Evolutionary conservation across 2,329 filamentous ascomycete genomes (phyloP).

Genomic region (Emericellopsis atlantica): DNA sequence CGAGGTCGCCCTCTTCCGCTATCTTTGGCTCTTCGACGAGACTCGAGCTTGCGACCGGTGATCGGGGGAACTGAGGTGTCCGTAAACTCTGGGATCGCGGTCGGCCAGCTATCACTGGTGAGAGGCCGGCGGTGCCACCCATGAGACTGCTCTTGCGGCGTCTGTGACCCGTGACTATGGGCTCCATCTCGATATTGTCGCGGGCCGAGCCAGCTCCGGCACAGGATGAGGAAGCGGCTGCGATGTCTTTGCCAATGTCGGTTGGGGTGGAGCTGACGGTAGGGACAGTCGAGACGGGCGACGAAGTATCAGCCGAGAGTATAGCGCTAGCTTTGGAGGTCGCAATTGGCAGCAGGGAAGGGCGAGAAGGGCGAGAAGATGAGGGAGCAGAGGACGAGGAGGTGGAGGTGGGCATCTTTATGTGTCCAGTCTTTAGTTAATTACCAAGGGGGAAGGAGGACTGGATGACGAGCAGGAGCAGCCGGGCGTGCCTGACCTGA

Average conservation of each 20-base stretch:
- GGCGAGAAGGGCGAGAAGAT: constrained; percentile 4
- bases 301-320: constrained; percentile 1
- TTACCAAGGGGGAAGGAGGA: not conserved
- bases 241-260: not conserved
- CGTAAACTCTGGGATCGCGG: constrained; percentile 10
- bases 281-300: not conserved
- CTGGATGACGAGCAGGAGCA: not conserved
- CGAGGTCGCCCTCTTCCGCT: constrained; percentile 24
- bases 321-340: not conserved
- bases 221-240: constrained; percentile 5
- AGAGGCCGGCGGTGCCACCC: constrained; percentile 18
- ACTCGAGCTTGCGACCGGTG: constrained; percentile 6
- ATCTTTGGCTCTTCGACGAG: constrained; percentile 30
- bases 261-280: not conserved
- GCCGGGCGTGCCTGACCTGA: not conserved
- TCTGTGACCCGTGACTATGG: constrained; percentile 35
- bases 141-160: constrained; percentile 39
- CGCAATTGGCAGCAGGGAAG: constrained; percentile 3
- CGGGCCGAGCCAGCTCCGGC: constrained; percentile 6
- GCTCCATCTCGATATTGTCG: constrained; percentile 43
- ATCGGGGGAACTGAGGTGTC: constrained; percentile 5
- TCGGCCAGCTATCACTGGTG: constrained; percentile 11
- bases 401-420: not conserved
- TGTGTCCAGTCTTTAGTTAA: too few species aligned
- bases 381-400: not conserved